Conservation (phyloP, 495 filamentous ascomycete genomes). For the Lasiosphaeria hispida region DNA sequence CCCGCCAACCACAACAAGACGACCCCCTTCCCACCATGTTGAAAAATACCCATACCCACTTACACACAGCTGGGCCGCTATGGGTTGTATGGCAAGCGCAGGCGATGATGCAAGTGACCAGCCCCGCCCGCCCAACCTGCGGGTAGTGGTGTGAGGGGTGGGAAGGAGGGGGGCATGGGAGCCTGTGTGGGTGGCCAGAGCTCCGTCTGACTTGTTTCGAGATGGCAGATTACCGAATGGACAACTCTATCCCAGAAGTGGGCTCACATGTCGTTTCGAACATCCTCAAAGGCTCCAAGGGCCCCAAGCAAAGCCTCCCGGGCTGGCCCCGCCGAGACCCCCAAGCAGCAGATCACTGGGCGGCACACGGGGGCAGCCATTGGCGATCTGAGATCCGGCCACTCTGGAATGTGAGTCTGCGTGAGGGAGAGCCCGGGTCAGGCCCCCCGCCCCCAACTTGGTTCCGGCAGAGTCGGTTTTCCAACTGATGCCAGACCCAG, state of each 20-base stretch:
- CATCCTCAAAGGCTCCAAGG: neutral
- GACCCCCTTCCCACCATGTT: neutral
- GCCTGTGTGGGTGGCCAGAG: conserved; percentile 8
- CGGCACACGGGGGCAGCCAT: neutral
- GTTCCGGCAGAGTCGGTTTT: too few species aligned
- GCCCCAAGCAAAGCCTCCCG: too few species aligned
- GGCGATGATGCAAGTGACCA: conserved; percentile 18
- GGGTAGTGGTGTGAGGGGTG: neutral
- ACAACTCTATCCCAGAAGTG: conserved; percentile 4
- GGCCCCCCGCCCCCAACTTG: too few species aligned
- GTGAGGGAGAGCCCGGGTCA: too few species aligned
- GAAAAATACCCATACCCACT: conserved; percentile 1
- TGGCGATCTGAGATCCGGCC: conserved; percentile 7
- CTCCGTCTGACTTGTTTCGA: conserved; percentile 18
- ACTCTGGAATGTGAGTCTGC: neutral
- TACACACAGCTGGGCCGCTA: neutral
- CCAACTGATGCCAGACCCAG: neutral
- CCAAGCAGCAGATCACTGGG: conserved; percentile 3
- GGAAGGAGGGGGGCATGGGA: neutral
- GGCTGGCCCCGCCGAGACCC: neutral
- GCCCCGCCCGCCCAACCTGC: neutral
- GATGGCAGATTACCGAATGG: conserved; percentile 19
- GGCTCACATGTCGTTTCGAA: conserved; percentile 13
- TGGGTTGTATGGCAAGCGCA: conserved; percentile 3
- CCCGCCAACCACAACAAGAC: conserved; percentile 12